Base-by-base conservation (phyloP, 2,329 filamentous ascomycete genomes). In the Ascochyta koolunga region DNA sequence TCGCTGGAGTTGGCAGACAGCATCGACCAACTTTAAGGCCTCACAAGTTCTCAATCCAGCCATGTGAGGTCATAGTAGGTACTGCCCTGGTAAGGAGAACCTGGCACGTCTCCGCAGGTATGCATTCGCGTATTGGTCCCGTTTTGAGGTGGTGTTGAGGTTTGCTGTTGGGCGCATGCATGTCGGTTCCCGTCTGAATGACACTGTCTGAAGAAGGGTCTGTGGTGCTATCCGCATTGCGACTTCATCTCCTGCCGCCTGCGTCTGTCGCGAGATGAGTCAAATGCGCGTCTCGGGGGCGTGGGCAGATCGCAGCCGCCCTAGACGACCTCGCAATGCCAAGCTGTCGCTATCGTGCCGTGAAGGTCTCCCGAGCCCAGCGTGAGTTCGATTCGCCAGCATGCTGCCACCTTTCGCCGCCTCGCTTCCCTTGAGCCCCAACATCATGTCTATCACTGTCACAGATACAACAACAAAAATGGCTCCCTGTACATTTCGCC, bases 301-400 rank as follows among this genome's bases (percentile, higher is more conserved):
- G 58, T 60, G 58, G 63, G 61, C 63, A 69, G 64, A 70, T 69
- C 65, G 51, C 55, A 59, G 54, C 54, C 54, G 55, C 51, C 47
- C 50, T 56, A 56, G 24, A 54, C 41, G 49, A 57, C 38, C 40
- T 60, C 54, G 59, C 56, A 59, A 58, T 48, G 65, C 65, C 62
- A 66, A 66, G 62, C 33, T 50, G 45, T 56, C 58, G 51, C 49
- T 55, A 55, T 56, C 56, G 56, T 56, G 47, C 58, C 57, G 55
- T 58, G 58, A 56, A 53, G 41, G 58, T 61, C 51, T 59, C 52
- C 60, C 59, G 56, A 57, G 48, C 32, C 45, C 54, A 60, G 62
- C 57, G 58, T 58, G 38, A 39, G 42, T 39, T 33, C 44, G 25
- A 40, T 48, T 45, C 29, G 43, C 43, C 44, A 39, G 41, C 43